Base-by-base conservation (phyloP, 2,329 filamentous ascomycete genomes). In the Fusarium sp. region DNA sequence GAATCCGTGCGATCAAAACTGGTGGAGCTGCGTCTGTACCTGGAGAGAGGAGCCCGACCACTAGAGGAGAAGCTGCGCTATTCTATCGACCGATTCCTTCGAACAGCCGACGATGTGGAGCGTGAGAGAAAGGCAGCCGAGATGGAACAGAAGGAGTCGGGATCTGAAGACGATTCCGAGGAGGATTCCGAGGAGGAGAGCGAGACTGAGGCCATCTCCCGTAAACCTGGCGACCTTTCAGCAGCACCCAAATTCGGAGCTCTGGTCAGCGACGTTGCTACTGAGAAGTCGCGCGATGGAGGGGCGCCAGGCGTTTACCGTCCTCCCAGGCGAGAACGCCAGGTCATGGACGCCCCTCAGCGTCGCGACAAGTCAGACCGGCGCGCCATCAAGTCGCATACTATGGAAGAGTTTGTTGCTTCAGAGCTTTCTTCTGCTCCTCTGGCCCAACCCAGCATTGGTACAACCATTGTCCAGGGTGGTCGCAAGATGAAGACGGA, bases 51-150 rank as follows among this genome's bases (percentile, higher is more conserved):
- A 74, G 94, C 98, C 5, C 91, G 94, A 18, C 97, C 97, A 0
- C 85, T 98, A 18, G 97, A 99, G 84, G 93, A 93, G 75, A 94
- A 95, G 78, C 85, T 99, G 71, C 96, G 95, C 75, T 99, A 98
- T 84, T 95, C 98, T 81, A 95, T 99, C 79, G 96, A 98, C 83
- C 97, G 97, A 80, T 95, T 98, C 29, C 88, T 99, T 22, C 93
- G 95, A 73, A 94, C 95, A 0, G 95, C 95, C 38, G 94, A 97
- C 70, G 92, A 96, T 76, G 88, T 90, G 5, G 89, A 92, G 72
- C 86, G 83, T 78, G 59, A 84, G 79, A 82, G 82, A 5, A 84
- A 84, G 52, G 80, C 81, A 3, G 82, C 82, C 11, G 79, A 77
- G 31, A 70, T 76, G 6, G 67, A 31, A 77, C 77, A 65, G 42